Evolutionary conservation across 1,284 basidiomycete genomes (phyloP), one percentile per base, ranked within the genome.

Genomic region (Sphaerobolus stellatus): DNA sequence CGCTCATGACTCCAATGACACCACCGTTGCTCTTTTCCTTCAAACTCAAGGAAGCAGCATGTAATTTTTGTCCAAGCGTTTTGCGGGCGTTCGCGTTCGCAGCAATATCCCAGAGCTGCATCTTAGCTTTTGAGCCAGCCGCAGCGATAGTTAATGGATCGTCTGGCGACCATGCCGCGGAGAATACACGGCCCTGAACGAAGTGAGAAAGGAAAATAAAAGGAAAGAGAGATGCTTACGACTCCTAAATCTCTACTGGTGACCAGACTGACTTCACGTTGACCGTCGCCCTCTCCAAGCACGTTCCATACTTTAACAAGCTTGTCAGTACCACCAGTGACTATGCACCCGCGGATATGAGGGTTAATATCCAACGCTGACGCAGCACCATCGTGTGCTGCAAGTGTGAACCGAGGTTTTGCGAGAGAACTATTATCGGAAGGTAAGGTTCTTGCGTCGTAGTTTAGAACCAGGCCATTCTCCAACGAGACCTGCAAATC

Each of bases 241-340:
- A 98, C 84, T 41, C 93, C 95, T n/a, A 99, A 78, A 71, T 99
- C 95, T 58, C 94, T 75, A 11, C 87, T 89, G 1, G 89, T 88
- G 5, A 94, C 94, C 61, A 99, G 77, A 68, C 87, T 94, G 66
- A 98, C 92, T 56, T 85, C 84, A 48, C 84, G 78, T 73, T 89
- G 89, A 18, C 80, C 82, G 16, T 76, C 77, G 25, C 79, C 79
- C 11, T 88, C 86, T 54, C 74, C 71, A 48, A 75, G 75, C 40
- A 98, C 76, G 66, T 96, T 98, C 97, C 97, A 99, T 5, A 98
- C 76, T 71, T 97, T 96, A 70, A 98, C 90, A 34, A 88, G 74
- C 67, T 95, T 96, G 76, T 99, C 97, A 40, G 90, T 87, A 2
- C 96, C 96, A 18, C 92, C 95, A 0, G 97, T 99, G 6, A 84